Evolutionary conservation across 371 early-diverging fungal species (phyloP), one percentile per base, ranked within the genome.

Genomic region (Mortierella sp.): DNA sequence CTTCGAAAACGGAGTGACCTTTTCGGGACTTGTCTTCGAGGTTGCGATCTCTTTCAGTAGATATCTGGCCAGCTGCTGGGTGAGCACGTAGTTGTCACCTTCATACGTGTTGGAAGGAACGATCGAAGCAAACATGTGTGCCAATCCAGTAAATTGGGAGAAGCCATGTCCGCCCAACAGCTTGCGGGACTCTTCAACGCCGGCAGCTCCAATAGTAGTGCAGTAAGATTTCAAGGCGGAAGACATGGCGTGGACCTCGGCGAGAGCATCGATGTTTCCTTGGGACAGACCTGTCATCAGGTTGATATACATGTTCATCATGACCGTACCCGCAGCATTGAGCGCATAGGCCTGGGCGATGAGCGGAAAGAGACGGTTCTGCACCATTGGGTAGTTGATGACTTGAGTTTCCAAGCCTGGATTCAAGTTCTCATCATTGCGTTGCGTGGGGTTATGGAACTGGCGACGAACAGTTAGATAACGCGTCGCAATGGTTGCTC

Each of bases 91-190:
- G 77, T 92, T 92, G 54, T 93, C 93, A 50, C 93, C 93, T 73
- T 93, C 93, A 31, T 73, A 64, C 9, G 71, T 70, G 46, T 76
- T 66, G 13, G 64, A 62, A 6, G 65, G 62, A 24, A 81, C 58
- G 19, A 81, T 59, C 6, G 22, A 27, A 1, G 72, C 57, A 54
- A 60, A 90, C 67, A 90, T 86, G 57, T 88, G 85, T 17, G 88
- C 85, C 41, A 94, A 81, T 0, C 94, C 92, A 40, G 90, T 87
- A 81, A 90, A 91, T 69, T 83, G 73, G 67, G 89, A 86, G 74
- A 86, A 95, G 6, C 94, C 94, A 57, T 94, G 94, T 21, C 95
- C 95, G 50, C 95, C 95, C 83, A 91, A 72, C 76, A 89, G 77
- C 61, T 91, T 83, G 60, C 88, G 82, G 79, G 89, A 83, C 6